phyloP scores from a whole-genome alignment of 495 filamentous ascomycete species.

The Tuber aestivum region DNA sequence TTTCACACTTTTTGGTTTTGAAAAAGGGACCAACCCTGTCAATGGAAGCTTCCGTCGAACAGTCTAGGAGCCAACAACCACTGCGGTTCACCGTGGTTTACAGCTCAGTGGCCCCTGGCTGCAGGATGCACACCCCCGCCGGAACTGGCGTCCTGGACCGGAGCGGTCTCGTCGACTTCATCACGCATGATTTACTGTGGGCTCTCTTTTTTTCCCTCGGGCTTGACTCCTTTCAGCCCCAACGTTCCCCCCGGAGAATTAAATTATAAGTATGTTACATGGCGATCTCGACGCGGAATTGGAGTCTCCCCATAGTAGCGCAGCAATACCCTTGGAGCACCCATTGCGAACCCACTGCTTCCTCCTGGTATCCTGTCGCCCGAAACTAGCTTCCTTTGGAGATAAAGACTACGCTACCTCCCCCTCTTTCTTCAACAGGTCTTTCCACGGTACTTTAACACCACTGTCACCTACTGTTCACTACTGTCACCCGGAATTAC shows the following conservation, averaged over 20 bases:
- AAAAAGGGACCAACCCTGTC: conserved; percentile 15
- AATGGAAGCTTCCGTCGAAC: conserved; percentile 39
- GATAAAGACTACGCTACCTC: neutral
- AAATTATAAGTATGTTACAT: conserved; percentile 22
- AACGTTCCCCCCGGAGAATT: conserved; percentile 25
- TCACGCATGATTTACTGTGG: conserved; percentile 28
- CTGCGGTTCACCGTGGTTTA: conserved; percentile 34
- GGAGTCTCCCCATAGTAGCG: conserved; percentile 12
- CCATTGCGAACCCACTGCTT: neutral
- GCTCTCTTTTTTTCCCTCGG: neutral
- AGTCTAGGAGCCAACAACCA: conserved; percentile 31
- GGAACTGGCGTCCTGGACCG: conserved; percentile 32
- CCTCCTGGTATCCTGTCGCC: neutral
- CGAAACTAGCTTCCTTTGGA: neutral
- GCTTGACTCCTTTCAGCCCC: conserved; percentile 15
- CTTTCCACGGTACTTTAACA: neutral
- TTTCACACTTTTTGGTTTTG: neutral
- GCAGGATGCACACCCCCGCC: conserved; percentile 39
- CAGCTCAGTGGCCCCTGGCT: conserved; percentile 40
- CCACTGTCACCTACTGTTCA: neutral
- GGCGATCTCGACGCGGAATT: conserved; percentile 26
- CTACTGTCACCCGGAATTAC: neutral
- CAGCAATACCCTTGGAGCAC: conserved; percentile 13
- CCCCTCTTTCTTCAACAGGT: neutral
- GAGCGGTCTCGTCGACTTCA: conserved; percentile 40